These are phyloP conservation scores for Metschnikowia picachoensis DNA, from an alignment of 805 yeast genomes.

Conservation along the genomic window DNA sequence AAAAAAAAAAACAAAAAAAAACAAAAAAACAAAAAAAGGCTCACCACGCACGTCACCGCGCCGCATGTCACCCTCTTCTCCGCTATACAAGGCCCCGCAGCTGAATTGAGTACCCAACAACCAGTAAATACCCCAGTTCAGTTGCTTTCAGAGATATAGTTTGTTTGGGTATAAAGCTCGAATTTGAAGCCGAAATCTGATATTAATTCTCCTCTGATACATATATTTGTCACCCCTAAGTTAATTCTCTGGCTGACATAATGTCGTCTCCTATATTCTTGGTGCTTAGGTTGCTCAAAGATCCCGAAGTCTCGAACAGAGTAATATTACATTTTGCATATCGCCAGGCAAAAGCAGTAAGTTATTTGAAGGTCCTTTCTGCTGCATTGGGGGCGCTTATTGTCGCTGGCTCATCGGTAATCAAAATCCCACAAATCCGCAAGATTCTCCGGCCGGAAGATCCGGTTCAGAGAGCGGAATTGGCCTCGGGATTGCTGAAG, in stretches of 20 bases:
- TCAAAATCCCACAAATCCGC: constrained; percentile 39
- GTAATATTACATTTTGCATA: constrained; percentile 36
- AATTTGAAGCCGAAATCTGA: no score
- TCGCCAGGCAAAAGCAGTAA: constrained; percentile 31
- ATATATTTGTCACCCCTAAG: no score
- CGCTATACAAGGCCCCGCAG: no score
- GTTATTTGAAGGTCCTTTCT: constrained; percentile 32
- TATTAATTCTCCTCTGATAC: no score
- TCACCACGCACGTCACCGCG: no score
- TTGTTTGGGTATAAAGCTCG: no score
- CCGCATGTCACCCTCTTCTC: no score
- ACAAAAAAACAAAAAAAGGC: no score
- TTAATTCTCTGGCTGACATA: neutral
- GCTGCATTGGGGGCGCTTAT: constrained; percentile 29
- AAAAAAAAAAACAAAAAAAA: no score
- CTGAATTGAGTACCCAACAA: no score
- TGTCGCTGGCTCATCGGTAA: constrained; percentile 37
- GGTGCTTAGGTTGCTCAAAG: constrained; percentile 31
- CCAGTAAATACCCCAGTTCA: no score
- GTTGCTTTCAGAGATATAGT: no score
- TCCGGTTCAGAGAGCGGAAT: constrained; percentile 23
- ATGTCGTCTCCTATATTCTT: constrained; percentile 11
- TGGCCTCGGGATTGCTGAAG: constrained; percentile 36
- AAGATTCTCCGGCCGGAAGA: constrained; percentile 30
- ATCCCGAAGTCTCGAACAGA: constrained; percentile 39